Evolutionary conservation across 306 rosid species (phyloP).

Genomic region (Trifolium fragiferum): DNA sequence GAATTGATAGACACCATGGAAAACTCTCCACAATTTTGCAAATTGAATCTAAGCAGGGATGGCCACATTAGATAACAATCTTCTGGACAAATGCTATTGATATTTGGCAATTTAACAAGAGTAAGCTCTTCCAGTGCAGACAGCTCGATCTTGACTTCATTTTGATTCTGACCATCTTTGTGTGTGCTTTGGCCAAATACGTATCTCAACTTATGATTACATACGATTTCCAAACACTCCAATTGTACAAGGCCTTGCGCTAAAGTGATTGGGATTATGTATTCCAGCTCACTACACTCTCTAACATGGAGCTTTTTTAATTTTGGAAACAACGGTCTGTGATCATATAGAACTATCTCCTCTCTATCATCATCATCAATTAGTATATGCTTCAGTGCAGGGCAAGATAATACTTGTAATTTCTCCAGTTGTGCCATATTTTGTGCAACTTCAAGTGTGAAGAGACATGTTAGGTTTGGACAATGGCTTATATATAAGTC

Average conservation of each 20-base stretch:
- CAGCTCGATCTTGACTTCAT: background rate
- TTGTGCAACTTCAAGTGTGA: conserved; percentile 26
- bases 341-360: background rate
- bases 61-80: conserved; percentile 29
- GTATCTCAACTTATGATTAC: background rate
- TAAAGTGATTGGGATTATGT: conserved; percentile 32
- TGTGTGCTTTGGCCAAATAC: conserved; percentile 26
- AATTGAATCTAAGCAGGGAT: background rate
- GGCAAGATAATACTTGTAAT: background rate
- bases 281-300: conserved; percentile 1
- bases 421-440: conserved; percentile 6
- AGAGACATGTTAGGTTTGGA: conserved; percentile 22
- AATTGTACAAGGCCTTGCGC: conserved; percentile 33
- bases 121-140: background rate
- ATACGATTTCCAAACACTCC: conserved; percentile 4
- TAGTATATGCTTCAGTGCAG: conserved; percentile 8
- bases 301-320: conserved; percentile 20
- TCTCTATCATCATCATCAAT: conserved; percentile 25
- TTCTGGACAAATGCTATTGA: conserved; percentile 24
- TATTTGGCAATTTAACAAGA: background rate
- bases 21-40: conserved; percentile 13
- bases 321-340: conserved; percentile 28
- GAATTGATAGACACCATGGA: conserved; percentile 30
- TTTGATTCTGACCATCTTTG: background rate
- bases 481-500: background rate